phyloP scores from a whole-genome alignment of 805 yeast genomes.

The Candida boleticola region DNA sequence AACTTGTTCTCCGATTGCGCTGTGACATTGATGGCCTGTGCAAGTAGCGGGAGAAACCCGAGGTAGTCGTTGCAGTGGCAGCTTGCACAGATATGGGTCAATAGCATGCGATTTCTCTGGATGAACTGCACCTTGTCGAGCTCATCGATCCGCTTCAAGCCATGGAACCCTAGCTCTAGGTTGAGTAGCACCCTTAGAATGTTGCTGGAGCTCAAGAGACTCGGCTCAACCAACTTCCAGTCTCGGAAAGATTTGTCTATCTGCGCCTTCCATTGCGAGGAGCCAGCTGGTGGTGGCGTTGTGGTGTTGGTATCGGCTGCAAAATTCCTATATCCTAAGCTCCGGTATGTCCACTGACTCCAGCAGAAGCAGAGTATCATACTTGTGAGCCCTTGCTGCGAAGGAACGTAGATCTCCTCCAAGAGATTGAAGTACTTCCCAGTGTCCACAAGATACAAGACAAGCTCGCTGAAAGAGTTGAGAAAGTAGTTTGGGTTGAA shows the following conservation, averaged over 20 bases:
- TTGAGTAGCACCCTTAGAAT: conserved; percentile 34
- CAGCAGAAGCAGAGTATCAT: conserved; percentile 44
- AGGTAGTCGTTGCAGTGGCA: conserved; percentile 29
- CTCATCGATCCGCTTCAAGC: conserved; percentile 16
- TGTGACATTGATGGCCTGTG: conserved; percentile 29
- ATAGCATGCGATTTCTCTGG: conserved; percentile 13
- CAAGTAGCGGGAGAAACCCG: conserved; percentile 31
- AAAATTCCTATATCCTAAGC: background rate
- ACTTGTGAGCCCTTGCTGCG: conserved; percentile 35
- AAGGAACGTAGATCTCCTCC: conserved; percentile 15
- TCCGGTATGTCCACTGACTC: conserved; percentile 40
- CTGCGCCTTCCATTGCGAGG: conserved; percentile 1
- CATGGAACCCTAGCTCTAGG: conserved; percentile 26
- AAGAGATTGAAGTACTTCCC: conserved; percentile 32
- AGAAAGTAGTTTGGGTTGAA: conserved; percentile 37
- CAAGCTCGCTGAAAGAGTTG: conserved; percentile 32
- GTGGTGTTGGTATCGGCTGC: background rate
- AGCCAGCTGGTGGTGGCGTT: background rate
- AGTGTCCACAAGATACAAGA: conserved; percentile 40
- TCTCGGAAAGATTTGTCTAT: conserved; percentile 17
- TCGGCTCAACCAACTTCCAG: conserved; percentile 34
- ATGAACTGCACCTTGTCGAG: conserved; percentile 6
- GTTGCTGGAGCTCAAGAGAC: conserved; percentile 24
- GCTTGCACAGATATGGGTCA: conserved; percentile 12
- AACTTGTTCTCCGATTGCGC: conserved; percentile 13